Evolutionary conservation across 192 early-diverging fungal genomes (phyloP).

Genomic region (Umbelopsis vinacea): DNA sequence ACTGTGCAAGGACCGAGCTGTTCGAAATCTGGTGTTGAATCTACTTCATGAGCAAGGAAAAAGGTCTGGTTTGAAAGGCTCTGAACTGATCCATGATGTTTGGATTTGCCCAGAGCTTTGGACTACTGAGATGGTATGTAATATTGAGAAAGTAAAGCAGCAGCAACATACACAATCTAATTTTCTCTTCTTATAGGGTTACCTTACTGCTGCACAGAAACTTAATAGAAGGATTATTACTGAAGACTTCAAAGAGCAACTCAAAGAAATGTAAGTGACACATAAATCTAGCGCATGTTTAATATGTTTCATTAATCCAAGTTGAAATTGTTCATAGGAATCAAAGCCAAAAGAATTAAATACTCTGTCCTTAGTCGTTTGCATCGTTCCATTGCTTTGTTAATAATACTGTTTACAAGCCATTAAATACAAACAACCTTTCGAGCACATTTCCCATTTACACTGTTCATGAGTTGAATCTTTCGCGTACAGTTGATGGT

Average conservation of each 20-base stretch:
- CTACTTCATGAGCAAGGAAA: constrained; percentile 61
- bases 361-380: background rate
- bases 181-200: constrained; percentile 38
- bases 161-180: background rate
- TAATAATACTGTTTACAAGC: background rate
- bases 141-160: background rate
- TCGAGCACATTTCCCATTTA: background rate
- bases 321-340: background rate
- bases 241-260: constrained; percentile 58
- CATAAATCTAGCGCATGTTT: background rate
- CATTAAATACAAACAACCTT: background rate
- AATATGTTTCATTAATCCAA: background rate
- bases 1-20: constrained; percentile 58
- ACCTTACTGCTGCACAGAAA: constrained; percentile 94
- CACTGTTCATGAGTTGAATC: background rate
- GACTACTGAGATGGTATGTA: constrained; percentile 84
- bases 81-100: constrained; percentile 75
- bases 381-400: background rate
- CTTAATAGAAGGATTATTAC: constrained; percentile 81
- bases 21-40: constrained; percentile 52
- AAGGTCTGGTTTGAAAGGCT: constrained; percentile 66
- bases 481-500: background rate
- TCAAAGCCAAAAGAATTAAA: constrained; percentile 11
- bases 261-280: constrained; percentile 56
- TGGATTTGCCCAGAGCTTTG: constrained; percentile 78